Conservation (phyloP, 2,329 filamentous ascomycete species). For the Penicillium nordicum region DNA sequence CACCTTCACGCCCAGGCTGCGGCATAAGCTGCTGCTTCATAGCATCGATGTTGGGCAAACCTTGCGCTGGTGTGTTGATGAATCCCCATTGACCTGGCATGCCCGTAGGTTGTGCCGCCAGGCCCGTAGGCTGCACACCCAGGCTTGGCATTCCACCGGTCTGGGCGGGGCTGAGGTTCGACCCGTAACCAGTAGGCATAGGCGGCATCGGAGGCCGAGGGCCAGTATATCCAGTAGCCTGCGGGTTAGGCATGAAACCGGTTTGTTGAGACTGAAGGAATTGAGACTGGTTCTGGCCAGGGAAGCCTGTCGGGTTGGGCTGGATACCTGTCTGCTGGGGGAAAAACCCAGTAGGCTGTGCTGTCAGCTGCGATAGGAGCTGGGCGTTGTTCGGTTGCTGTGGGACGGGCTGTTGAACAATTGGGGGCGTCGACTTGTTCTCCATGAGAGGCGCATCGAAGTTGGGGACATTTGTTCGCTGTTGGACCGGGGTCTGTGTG, state of each 20-base stretch:
- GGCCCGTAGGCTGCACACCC: constrained; percentile 81
- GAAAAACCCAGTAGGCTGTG: constrained; percentile 50
- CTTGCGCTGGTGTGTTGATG: constrained; percentile 85
- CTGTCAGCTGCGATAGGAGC: constrained; percentile 55
- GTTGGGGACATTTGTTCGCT: constrained; percentile 64
- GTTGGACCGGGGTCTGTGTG: constrained; percentile 54
- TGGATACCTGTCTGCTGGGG: constrained; percentile 67
- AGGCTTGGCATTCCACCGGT: constrained; percentile 67
- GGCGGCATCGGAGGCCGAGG: constrained; percentile 74
- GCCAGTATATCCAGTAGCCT: constrained; percentile 75
- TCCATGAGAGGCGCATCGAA: constrained; percentile 59
- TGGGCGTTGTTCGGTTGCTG: constrained; percentile 68
- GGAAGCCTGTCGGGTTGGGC: constrained; percentile 50
- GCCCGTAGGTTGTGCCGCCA: constrained; percentile 94
- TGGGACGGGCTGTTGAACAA: constrained; percentile 63
- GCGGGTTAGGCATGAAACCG: constrained; percentile 67
- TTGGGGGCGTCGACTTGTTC: constrained; percentile 49
- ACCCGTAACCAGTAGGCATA: constrained; percentile 74
- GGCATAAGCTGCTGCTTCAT: constrained; percentile 96
- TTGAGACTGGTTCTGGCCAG: constrained; percentile 46
- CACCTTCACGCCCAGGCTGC: constrained; percentile 82
- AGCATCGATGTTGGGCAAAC: constrained; percentile 89
- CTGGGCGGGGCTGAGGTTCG: constrained; percentile 55
- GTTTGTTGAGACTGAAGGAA: constrained; percentile 66
- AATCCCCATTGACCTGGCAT: constrained; percentile 96